Evolutionary conservation across 345 rosid genomes (phyloP), one percentile per base, ranked within the genome.

Genomic region (Nasturtium officinale): DNA sequence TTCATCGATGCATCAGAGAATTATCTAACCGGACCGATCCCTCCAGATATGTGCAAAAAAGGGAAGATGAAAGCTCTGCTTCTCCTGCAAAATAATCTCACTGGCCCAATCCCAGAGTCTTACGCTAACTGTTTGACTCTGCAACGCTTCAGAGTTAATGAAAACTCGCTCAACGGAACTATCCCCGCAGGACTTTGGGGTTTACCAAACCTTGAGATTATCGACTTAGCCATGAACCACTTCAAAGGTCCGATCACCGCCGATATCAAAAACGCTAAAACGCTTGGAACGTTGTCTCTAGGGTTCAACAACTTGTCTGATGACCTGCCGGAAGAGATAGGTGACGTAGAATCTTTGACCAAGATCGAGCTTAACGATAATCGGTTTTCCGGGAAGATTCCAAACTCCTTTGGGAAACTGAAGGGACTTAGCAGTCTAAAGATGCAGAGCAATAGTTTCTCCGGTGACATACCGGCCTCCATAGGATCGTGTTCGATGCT

Each of bases 101-200:
- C 96, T 0, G 99, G 97, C 6, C 84, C 84, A 23, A 91, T 94
- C 62, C 97, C 99, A 0, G 77, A 80, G 2, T 76, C 78, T 7
- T 94, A 94, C 33, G 89, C 81, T 0, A 86, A 75, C 56, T 94
- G 99, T 71, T 37, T 7, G 35, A 81, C 86, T 40, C 66, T 94
- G 13, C 1, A 29, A 68, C 85, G 99, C 33, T 91, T 94, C 68
- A 84, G 99, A 69, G 96, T 94, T 16, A 83, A 80, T 53, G 70
- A 82, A 3, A 94, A 94, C 77, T 82, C 78, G 0, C 88, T 94
- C 2, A 68, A 90, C 0, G 98, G 98, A 16, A 70, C 65, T 0
- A 85, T 94, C 48, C 98, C 98, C 0, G 52, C 86, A 0, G 91
- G 96, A 11, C 82, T 94, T 23, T 91, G 97, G 96, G 96, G 97